Base-by-base conservation (phyloP, 106 monocot species). In the Dendrobium huoshanense region DNA sequence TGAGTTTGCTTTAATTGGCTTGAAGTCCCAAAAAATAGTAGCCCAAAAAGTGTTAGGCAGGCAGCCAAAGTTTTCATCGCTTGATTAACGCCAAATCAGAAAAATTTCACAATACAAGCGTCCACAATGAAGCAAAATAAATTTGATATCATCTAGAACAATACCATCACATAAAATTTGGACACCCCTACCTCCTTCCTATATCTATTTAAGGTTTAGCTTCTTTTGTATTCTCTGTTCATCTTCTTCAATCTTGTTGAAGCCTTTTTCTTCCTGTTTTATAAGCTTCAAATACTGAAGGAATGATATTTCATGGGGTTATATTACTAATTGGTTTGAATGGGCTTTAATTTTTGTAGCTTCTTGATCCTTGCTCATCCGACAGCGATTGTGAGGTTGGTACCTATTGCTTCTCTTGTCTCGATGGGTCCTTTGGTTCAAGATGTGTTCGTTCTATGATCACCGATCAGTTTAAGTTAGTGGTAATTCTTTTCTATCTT, bases 371-470 rank as follows among this genome's bases (percentile, higher is more conserved):
- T 17, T 91, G 88, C 54, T 82, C 82, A 15, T 79, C 86, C 8
- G 78, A 86, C 51, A 49, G 49, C 29, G 91, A 91, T 82, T 91
- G 91, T 64, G 84, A n/a, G 75, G 72, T 78, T 42, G 91, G 91
- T 41, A 77, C 86, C 80, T 91, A 78, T 45, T 91, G 91, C 82
- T 91, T 80, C 73, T 78, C 83, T 48, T 91, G 91, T 83, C 13
- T 18, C 15, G 22, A 68, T 18, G 84, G 72, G 41, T 86, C 85
- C 79, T 64, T 73, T 5, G 86, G 86, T 58, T 87, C 86, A 0
- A 84, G 73, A 22, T 91, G 91, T 67, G 82, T 91, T 44, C 86
- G 91, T 13, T 82, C 84, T 20, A 67, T 77, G 0, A 67, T 45
- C 55, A 82, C 84, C 11, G 47, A 88, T 49, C 84, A 73, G 49